These are phyloP conservation scores for Musa schizocarpa DNA, from an alignment of 176 grass and related monocot genomes.

Conservation along the genomic window DNA sequence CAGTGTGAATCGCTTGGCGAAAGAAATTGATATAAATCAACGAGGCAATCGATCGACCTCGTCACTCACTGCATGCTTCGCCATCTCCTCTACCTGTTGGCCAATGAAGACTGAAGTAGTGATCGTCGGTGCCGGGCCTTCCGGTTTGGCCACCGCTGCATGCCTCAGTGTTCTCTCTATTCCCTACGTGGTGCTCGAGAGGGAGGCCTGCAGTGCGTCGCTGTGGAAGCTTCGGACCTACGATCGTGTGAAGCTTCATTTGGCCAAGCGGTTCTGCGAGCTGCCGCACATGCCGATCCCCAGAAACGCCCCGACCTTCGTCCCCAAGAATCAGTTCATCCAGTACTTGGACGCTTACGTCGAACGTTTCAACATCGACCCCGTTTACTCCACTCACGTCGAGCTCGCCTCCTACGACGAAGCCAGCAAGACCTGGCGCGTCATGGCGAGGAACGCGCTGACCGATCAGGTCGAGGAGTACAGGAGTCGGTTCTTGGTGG, in stretches of 20 bases:
- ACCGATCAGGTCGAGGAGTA: background rate
- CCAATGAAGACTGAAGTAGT: background rate
- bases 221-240: slow-evolving; percentile 32
- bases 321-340: slow-evolving; percentile 24
- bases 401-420: slow-evolving; percentile 20
- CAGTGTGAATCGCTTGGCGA: too few relatives aligned
- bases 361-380: background rate
- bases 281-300: slow-evolving; percentile 22
- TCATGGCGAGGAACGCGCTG: background rate
- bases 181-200: slow-evolving; percentile 14
- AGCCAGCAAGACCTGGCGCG: background rate
- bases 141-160: slow-evolving; percentile 10
- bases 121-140: slow-evolving; percentile 28
- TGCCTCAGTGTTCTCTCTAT: background rate
- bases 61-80: too few relatives aligned
- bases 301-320: background rate
- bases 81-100: too few relatives aligned
- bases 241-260: slow-evolving; percentile 29
- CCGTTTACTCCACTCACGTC: background rate
- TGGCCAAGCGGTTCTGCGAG: slow-evolving; percentile 30
- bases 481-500: slow-evolving; percentile 22
- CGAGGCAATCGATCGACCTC: too few relatives aligned
- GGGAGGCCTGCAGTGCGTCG: slow-evolving; percentile 18
- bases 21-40: too few relatives aligned
- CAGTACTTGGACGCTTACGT: slow-evolving; percentile 15